These are phyloP conservation scores for Triticum timopheevii DNA, from an alignment of 176 grass and related monocot genomes.

Conservation along the genomic window DNA sequence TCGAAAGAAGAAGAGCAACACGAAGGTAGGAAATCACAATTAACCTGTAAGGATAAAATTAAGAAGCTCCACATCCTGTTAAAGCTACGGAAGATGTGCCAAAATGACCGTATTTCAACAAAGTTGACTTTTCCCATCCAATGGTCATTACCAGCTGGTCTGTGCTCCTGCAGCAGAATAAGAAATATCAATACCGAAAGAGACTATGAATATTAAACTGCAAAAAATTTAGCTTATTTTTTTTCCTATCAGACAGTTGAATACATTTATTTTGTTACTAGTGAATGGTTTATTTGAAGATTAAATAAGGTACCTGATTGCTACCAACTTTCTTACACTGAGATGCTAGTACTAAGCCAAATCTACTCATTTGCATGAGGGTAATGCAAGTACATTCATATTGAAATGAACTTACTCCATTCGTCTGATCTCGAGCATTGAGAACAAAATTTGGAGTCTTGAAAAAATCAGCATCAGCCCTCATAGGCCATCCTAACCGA, in stretches of 20 bases:
- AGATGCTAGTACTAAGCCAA: neutral
- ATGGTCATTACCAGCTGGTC: conserved; percentile 22
- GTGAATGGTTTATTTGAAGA: neutral
- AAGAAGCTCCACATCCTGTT: conserved; percentile 98
- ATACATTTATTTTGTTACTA: neutral
- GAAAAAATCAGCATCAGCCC: conserved; percentile 92
- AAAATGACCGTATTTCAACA: conserved; percentile 92
- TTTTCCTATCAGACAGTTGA: neutral
- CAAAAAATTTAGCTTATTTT: too few species aligned
- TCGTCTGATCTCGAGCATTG: neutral
- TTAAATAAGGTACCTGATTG: neutral
- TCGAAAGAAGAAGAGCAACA: conserved; percentile 17
- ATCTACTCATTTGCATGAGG: neutral
- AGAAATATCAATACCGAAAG: conserved; percentile 25
- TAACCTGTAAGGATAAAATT: conserved; percentile 87
- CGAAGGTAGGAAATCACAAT: conserved; percentile 21
- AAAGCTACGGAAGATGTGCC: conserved; percentile 99
- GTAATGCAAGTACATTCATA: neutral
- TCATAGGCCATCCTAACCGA: conserved; percentile 93
- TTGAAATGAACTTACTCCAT: conserved; percentile 47
- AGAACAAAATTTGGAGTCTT: conserved; percentile 32
- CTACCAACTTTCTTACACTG: neutral
- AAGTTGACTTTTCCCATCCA: conserved; percentile 99
- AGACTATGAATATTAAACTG: neutral
- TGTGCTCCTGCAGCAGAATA: conserved; percentile 59